Percentiles rank a stretch among this genome's conserved stretches.
These are phyloP conservation scores for Pycnococcus provasolii DNA, from an alignment of 139 green algal species.

Conservation along the genomic window DNA sequence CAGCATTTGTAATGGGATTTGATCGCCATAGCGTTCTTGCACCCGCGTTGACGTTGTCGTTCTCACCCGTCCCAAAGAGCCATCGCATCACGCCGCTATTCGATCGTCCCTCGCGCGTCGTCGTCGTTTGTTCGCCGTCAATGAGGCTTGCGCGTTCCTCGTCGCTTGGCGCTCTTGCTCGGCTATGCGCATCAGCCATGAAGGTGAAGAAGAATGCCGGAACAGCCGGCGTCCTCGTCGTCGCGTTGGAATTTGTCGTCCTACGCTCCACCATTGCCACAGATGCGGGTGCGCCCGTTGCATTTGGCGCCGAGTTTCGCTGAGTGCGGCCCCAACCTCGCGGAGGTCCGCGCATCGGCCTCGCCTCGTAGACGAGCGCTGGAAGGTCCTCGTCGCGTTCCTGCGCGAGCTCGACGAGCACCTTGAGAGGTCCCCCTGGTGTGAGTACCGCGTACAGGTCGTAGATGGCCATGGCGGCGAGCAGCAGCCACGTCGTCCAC, in stretches of 20 bases:
- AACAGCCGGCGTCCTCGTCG: no score
- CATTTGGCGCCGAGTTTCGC: not conserved
- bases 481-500: conserved; percentile 92
- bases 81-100: no score
- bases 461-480: conserved; percentile 87
- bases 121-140: no score
- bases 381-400: conserved; percentile 82
- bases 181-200: no score
- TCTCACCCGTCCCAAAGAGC: not conserved
- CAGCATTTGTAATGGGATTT: not conserved
- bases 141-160: no score
- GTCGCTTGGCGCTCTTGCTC: no score
- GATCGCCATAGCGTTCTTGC: not conserved
- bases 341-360: conserved; percentile 32
- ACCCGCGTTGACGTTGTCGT: not conserved
- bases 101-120: no score
- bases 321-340: conserved; percentile 1
- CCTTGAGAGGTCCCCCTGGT: conserved; percentile 68
- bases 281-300: not conserved
- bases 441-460: conserved; percentile 86
- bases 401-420: conserved; percentile 76
- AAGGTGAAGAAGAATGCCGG: no score
- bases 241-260: no score
- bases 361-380: conserved; percentile 84
- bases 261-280: not conserved